Percentiles rank a stretch among this genome's conserved stretches.
phyloP scores from a whole-genome alignment of 2,329 filamentous ascomycete genomes.

The Taxawa tesnikishii region DNA sequence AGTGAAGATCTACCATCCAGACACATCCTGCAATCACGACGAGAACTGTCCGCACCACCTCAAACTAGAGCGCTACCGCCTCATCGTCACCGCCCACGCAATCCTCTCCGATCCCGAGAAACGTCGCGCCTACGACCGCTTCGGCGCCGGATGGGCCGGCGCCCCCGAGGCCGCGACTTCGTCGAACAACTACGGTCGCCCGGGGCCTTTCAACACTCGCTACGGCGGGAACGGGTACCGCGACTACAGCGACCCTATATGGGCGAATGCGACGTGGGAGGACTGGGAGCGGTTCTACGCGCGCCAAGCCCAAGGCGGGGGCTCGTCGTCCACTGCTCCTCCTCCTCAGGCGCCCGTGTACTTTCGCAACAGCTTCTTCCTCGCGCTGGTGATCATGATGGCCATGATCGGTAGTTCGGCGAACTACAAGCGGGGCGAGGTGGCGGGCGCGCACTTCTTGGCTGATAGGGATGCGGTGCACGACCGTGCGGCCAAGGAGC shows the following conservation, averaged over 20 bases:
- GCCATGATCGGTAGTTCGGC: conserved; percentile 58
- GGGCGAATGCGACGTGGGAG: conserved; percentile 86
- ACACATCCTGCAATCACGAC: conserved; percentile 40
- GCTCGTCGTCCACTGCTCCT: no score
- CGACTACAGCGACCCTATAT: conserved; percentile 36
- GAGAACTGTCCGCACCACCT: conserved; percentile 31
- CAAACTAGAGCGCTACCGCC: conserved; percentile 77
- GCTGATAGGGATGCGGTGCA: conserved; percentile 55
- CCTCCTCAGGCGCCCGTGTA: conserved; percentile 43
- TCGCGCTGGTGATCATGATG: conserved; percentile 56
- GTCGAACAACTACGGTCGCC: conserved; percentile 14
- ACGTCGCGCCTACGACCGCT: conserved; percentile 68
- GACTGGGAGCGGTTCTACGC: conserved; percentile 64
- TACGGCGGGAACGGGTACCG: conserved; percentile 12
- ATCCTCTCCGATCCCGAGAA: conserved; percentile 73
- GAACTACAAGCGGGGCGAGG: conserved; percentile 58
- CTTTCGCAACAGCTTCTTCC: conserved; percentile 71
- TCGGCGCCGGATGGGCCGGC: conserved; percentile 67
- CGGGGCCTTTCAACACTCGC: conserved; percentile 18
- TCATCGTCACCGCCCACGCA: conserved; percentile 77
- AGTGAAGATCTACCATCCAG: conserved; percentile 93
- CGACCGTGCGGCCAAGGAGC: conserved; percentile 51
- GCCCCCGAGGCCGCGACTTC: conserved; percentile 21
- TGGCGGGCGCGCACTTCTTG: conserved; percentile 48
- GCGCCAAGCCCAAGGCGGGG: conserved; percentile 1